Evolutionary conservation across 2,329 filamentous ascomycete species (phyloP), one percentile per base, ranked within the genome.

Genomic region (Fusarium lateritium): DNA sequence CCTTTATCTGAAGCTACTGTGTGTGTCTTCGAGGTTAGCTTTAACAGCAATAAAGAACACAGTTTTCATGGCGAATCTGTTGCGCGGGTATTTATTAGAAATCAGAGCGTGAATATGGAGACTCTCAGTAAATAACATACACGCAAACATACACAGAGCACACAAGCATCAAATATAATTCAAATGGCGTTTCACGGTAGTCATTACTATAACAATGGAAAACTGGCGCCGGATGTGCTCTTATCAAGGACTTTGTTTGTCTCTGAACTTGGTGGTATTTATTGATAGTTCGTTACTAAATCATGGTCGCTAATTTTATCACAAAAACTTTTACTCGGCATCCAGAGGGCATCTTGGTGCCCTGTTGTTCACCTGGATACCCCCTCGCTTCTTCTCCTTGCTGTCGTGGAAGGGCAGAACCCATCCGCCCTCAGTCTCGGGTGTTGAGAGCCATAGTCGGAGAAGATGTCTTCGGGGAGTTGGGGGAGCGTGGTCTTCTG

Each of bases 381-480:
- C 94, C 9, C 93, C 93, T 19, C 94, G 86, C 87, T 97, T 97
- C 87, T 92, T 93, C 85, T 96, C 91, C 57, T 87, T 83, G 57
- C 88, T 91, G 79, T 97, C 94, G 73, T 89, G 90, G 81, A 94
- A 95, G 2, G 94, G 94, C 79, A 97, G 79, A 52, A 87, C 89
- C 94, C 94, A 97, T 0, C 94, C 94, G 4, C 93, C 94, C 79
- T 97, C 94, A 22, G 80, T 84, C 80, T 95, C 91, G 0, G 94
- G 93, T 4, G 92, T 94, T 13, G 92, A 90, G 56, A 97, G 82
- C 94, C 94, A 97, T 70, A 97, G 81, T 45, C 94, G 85, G 84
- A 97, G 91, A 26, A 97, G 81, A 76, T 97, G 94, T 45, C 94
- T 85, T 36, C 92, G 82, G 2, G 92, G 92, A 22, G 84, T 84